phyloP scores from a whole-genome alignment of 1,284 basidiomycete genomes.

The Ceratobasidium sp. region DNA sequence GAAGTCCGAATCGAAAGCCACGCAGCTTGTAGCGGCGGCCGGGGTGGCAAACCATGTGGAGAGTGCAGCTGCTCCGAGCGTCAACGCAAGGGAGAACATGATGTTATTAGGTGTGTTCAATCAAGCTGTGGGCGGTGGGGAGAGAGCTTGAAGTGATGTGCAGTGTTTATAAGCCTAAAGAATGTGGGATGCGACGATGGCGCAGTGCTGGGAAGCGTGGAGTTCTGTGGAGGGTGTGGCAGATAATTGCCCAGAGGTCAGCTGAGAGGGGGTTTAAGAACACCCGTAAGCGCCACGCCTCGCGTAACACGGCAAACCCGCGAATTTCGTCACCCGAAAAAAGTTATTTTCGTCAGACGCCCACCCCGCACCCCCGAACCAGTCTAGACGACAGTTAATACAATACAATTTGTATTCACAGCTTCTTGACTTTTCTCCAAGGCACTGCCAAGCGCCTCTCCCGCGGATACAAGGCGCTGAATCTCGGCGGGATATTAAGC shows the following conservation, averaged over 20 bases:
- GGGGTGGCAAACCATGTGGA: constrained; percentile 34
- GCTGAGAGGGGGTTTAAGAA: constrained; percentile 28
- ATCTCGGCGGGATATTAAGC: no score
- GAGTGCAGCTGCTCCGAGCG: constrained; percentile 27
- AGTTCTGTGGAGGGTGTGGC: constrained; percentile 9
- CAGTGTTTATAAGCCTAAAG: constrained; percentile 23
- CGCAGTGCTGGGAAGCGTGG: constrained; percentile 1
- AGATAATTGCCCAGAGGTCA: background rate
- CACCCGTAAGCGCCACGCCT: constrained; percentile 27
- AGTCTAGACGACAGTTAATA: no score
- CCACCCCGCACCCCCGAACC: background rate
- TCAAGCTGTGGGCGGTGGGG: background rate
- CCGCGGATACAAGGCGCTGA: no score
- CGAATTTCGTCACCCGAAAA: background rate
- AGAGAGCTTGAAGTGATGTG: background rate
- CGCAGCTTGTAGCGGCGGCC: constrained; percentile 63
- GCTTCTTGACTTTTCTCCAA: no score
- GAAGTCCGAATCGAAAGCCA: constrained; percentile 74
- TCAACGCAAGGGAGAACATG: constrained; percentile 33
- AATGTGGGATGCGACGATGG: constrained; percentile 40
- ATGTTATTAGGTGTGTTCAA: background rate
- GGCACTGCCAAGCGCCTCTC: no score
- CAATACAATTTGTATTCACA: no score
- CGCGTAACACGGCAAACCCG: constrained; percentile 15
- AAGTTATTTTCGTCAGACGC: background rate